Base-by-base conservation (phyloP, 2,329 filamentous ascomycete genomes). In the Fusarium sacchari region DNA sequence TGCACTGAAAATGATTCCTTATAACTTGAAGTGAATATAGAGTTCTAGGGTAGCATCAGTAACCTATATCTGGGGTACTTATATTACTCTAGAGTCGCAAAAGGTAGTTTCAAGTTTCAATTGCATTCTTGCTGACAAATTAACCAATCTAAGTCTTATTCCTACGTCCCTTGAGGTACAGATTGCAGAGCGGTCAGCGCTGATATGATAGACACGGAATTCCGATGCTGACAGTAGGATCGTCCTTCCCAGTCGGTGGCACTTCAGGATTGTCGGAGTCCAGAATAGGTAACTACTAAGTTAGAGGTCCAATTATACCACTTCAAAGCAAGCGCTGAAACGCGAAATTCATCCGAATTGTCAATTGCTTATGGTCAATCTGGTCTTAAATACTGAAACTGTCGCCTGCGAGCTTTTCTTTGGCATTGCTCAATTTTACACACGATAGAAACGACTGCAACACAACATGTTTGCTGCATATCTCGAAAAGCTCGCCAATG, bases 251-350 rank as follows among this genome's bases (percentile, higher is more conserved):
- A 52, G 28, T 68, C 32, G 22, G 49, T 42, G 58, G 44, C 37
- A 56, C 53, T 44, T n/a, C 34, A 55, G 42, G 49, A 43, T 55
- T 64, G 43, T 59, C 58, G 46, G 60, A 67, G 49, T 70, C 60
- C 64, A 8, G 56, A 74, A 58, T 50, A 57, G 68, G 71, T 55
- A 74, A 63, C 7, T 34, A n/a, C n/a, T n/a, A n/a, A n/a, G n/a
- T n/a, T n/a, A 14, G 46, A 40, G 7, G 52, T 64, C 34, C 59
- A 71, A 67, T 71, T 52, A 61, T 64, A 71, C 12, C 24, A 17
- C 14, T 53, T 18, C 22, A 10, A 58, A 28, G 14, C 30, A 49
- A 18, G 20, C 34, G 43, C n/a, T 7, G 13, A 67, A 32, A 34
- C 9, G 22, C 24, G n/a, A 56, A 57, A 34, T 66, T 64, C 60